Base-by-base conservation (phyloP, 768 basidiomycete genomes). In the Mycena vulgaris region DNA sequence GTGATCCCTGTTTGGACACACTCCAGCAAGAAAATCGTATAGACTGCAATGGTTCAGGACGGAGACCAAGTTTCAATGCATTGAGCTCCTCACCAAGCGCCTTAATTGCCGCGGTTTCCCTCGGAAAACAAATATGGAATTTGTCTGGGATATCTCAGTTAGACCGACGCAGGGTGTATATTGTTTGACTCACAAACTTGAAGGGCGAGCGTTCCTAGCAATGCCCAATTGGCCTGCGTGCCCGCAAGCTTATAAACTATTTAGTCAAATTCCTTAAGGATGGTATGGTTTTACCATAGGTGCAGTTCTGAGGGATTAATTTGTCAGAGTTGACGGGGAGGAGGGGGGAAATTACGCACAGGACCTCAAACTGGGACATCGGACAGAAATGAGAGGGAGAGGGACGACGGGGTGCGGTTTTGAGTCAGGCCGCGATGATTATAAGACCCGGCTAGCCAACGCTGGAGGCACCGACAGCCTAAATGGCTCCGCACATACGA, bases 1-100 rank as follows among this genome's bases (percentile, higher is more conserved):
- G 71, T 58, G n/a, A 75, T 56, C 0, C 66, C 73, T 5, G 77
- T 77, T 51, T 78, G 73, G 13, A 67, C 58, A 17, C 70, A 31
- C 27, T 78, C 74, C 23, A 78, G 75, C 3, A 62, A 17, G 30
- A 76, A 70, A 19, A 73, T 23, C 30, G 58, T 56, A 39, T 66
- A 73, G 0, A 73, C 67, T 69, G 53, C 19, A 17, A 17, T 45
- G 57, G 39, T 5, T 11, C 33, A 25, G 53, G 13, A 39, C 13
- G 53, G 53, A 25, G 35, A 40, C 5, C n/a, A 40, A 2, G 42
- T 4, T n/a, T 16, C 21, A 51, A 52, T 17, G 14, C 6, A 4
- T 5, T 31, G 21, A 30, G 9, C 5, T 14, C 11, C 51, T 11
- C 47, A 63, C 67, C 67, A 11, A 68, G 60, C 8, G 40, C 10